phyloP scores from a whole-genome alignment of 2,329 filamentous ascomycete species.

The Septoria linicola region DNA sequence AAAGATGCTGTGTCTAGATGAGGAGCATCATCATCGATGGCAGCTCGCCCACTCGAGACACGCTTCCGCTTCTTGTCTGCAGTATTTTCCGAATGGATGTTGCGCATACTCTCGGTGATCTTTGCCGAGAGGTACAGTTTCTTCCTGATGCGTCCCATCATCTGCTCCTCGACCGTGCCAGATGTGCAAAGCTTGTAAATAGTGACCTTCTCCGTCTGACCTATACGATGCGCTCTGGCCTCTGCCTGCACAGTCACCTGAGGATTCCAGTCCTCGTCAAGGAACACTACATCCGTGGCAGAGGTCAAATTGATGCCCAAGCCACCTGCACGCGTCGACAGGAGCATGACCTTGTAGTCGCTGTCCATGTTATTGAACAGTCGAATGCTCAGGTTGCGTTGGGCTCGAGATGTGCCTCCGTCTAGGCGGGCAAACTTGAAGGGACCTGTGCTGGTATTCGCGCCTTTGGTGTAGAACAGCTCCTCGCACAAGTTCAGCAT shows the following conservation, averaged over 20 bases:
- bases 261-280: slow-evolving; percentile 58
- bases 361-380: slow-evolving; percentile 51
- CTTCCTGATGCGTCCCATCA: slow-evolving; percentile 59
- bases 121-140: slow-evolving; percentile 62
- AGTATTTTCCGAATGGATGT: slow-evolving; percentile 46
- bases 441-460: slow-evolving; percentile 34
- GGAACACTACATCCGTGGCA: slow-evolving; percentile 56
- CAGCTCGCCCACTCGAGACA: slow-evolving; percentile 26
- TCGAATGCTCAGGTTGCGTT: slow-evolving; percentile 54
- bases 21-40: slow-evolving; percentile 52
- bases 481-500: slow-evolving; percentile 55
- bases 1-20: slow-evolving; percentile 54
- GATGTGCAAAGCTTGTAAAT: slow-evolving; percentile 58
- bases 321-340: slow-evolving; percentile 57
- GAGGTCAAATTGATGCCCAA: slow-evolving; percentile 56
- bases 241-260: slow-evolving; percentile 56
- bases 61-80: slow-evolving; percentile 38
- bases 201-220: slow-evolving; percentile 54
- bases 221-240: slow-evolving; percentile 55
- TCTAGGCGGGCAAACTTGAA: slow-evolving; percentile 54
- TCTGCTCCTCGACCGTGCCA: slow-evolving; percentile 60
- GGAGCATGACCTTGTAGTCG: slow-evolving; percentile 54
- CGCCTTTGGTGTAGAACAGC: slow-evolving; percentile 48
- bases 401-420: slow-evolving; percentile 49
- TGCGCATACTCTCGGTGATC: slow-evolving; percentile 59